Base-by-base conservation (phyloP, 306 rosid genomes). In the Rosa rugosa region DNA sequence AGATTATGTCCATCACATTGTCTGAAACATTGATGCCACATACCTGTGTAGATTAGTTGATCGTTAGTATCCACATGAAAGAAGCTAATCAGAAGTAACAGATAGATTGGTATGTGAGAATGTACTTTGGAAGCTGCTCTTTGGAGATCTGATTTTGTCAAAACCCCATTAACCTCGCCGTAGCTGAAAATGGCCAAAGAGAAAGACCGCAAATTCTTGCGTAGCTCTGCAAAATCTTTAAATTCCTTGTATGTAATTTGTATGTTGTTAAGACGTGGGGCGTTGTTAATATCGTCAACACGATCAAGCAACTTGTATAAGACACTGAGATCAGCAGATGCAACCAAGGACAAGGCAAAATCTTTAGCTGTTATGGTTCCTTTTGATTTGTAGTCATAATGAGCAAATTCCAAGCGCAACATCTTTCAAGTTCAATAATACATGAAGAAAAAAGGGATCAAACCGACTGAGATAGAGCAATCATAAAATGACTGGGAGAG, bases 121-220 rank as follows among this genome's bases (percentile, higher is more conserved):
- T 65, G 78, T 94, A 88, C 97, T 38, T 89, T 90, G 51, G 93
- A 88, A 31, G 97, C 98, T 49, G 97, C 97, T 81, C 97, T 81
- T 73, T 87, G 96, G 78, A 94, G 91, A 84, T 94, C 97, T 17
- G 62, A 25, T 82, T 92, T 91, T 53, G 89, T 87, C 83, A 94
- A 74, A 6, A 44, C 78, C 2, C 96, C 93, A 34, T 89, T 92
- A 64, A 92, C 91, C 86, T 90, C 84, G 57, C 96, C 98, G 59
- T 81, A 92, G 51, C 94, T 85, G 87, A 94, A 94, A 75, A 92
- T 51, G 68, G 97, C 98, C 23, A 90, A 64, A 76, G 94, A 86
- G 82, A 92, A 92, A 72, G 91, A 12, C 70, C 80, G 80, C 77
- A 92, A 66, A 83, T 88, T 73, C 54, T 86, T 89, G 4, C 94